Evolutionary conservation across 768 basidiomycete species (phyloP), one percentile per base, ranked within the genome.

Genomic region (Paxillus rubicundulus): DNA sequence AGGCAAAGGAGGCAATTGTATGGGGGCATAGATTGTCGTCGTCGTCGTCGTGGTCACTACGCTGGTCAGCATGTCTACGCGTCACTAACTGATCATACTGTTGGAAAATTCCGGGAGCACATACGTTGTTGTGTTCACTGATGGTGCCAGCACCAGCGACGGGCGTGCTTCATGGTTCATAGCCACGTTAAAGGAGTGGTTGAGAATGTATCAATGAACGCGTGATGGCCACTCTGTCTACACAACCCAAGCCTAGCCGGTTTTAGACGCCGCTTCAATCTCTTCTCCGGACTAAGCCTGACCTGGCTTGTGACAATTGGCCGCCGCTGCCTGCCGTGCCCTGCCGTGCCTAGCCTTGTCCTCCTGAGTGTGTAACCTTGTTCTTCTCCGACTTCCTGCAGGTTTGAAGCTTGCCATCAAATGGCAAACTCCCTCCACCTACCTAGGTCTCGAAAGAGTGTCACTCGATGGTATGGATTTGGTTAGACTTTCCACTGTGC

Each of bases 11-110:
- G 91, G 91, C 2, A 93, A 68, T 36, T 82, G 86, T 56, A 93
- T 91, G n/a, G 91, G 91, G 50, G 91, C 86, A 73, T 93, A 92
- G 10, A 86, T 84, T 2, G 92, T 93, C 1, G 91, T 93, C 2
- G 92, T 93, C 0, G 89, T 91, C 2, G 92, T 93, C n/a, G 88
- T 92, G 45, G 91, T 93, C 61, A 90, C 86, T 61, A 93, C 89
- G 49, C 91, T 93, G 64, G 34, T 59, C 38, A 57, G 53, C 39
- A 36, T 54, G 58, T 45, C 51, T 54, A 59, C 61, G 56, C 66
- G 65, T 62, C 52, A 67, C 54, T 51, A 50, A 36, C 40, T 38
- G 54, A 42, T 52, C 20, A 21, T 13, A 21, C 10, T 47, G 24
- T n/a, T 9, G 49, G 30, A 45, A 27, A 45, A 21, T 10, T 24